These are phyloP conservation scores for Withania somnifera DNA, from an alignment of 305 asterid species.

Conservation along the genomic window DNA sequence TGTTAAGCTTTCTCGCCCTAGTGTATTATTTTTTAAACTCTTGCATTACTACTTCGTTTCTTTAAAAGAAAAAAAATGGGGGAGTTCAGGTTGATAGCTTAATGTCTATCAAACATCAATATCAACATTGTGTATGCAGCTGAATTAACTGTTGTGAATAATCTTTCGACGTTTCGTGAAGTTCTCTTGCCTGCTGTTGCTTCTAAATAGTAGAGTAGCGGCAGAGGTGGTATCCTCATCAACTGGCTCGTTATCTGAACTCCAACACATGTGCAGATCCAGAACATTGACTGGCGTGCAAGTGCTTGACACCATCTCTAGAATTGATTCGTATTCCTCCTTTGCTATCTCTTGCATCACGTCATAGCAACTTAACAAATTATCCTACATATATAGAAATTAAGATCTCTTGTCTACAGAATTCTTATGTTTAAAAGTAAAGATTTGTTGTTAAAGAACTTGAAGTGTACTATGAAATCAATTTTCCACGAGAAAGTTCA, in stretches of 20 bases:
- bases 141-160: constrained; percentile 5
- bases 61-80: not conserved
- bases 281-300: constrained; percentile 42
- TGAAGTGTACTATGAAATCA: too few relatives aligned
- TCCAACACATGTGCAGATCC: constrained; percentile 18
- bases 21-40: not conserved
- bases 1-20: not conserved
- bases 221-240: not conserved
- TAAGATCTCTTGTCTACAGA: too few relatives aligned
- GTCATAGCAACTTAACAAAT: constrained; percentile 26
- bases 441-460: too few relatives aligned
- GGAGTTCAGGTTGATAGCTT: not conserved
- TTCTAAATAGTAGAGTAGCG: not conserved
- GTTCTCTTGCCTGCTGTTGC: constrained; percentile 3
- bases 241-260: constrained; percentile 6
- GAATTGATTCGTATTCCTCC: constrained; percentile 21
- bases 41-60: not conserved
- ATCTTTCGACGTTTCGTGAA: constrained; percentile 17
- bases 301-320: constrained; percentile 19
- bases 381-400: too few relatives aligned
- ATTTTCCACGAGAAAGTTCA: too few relatives aligned
- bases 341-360: constrained; percentile 24
- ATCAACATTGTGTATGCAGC: not conserved
- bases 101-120: not conserved
- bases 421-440: too few relatives aligned